Conservation (phyloP, 805 yeast genomes). For the Myxozyma nipponensis region DNA sequence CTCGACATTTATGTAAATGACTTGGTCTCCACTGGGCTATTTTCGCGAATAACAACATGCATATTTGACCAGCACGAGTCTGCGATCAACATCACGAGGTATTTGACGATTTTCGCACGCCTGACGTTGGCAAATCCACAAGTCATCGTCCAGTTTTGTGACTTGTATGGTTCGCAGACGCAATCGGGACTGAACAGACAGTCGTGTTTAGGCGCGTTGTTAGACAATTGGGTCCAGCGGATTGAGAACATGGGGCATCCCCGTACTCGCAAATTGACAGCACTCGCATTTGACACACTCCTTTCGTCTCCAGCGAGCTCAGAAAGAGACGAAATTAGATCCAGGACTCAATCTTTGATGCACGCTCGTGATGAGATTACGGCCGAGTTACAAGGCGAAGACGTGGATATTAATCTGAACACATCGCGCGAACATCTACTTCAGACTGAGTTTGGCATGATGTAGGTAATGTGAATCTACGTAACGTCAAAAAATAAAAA, state of each 20-base stretch:
- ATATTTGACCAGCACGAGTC: conserved; percentile 37
- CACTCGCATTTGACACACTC: conserved; percentile 58
- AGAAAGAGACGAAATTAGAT: conserved; percentile 5
- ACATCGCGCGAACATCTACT: not conserved
- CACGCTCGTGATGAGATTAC: conserved; percentile 11
- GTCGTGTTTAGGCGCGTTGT: conserved; percentile 18
- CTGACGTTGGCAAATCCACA: conserved; percentile 30
- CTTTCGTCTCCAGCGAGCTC: conserved; percentile 26
- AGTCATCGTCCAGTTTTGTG: conserved; percentile 27
- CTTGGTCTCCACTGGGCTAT: conserved; percentile 33
- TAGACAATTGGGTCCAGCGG: conserved; percentile 36
- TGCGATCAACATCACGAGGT: conserved; percentile 34
- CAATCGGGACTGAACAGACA: not conserved
- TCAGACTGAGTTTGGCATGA: not conserved
- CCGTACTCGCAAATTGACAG: conserved; percentile 63
- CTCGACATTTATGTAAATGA: conserved; percentile 23
- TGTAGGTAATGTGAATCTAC: not conserved
- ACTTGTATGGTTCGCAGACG: conserved; percentile 8
- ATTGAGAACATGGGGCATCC: conserved; percentile 65
- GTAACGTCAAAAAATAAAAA: not conserved
- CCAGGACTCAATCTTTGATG: conserved; percentile 4
- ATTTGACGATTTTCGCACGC: conserved; percentile 29
- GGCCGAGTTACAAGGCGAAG: conserved; percentile 24
- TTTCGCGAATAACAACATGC: conserved; percentile 34
- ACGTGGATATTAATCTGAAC: conserved; percentile 9